A percentile compares a stretch with the other conserved stretches of the same genome.
Conservation (phyloP, 371 early-diverging fungal species). For the Apophysomyces elegans region DNA sequence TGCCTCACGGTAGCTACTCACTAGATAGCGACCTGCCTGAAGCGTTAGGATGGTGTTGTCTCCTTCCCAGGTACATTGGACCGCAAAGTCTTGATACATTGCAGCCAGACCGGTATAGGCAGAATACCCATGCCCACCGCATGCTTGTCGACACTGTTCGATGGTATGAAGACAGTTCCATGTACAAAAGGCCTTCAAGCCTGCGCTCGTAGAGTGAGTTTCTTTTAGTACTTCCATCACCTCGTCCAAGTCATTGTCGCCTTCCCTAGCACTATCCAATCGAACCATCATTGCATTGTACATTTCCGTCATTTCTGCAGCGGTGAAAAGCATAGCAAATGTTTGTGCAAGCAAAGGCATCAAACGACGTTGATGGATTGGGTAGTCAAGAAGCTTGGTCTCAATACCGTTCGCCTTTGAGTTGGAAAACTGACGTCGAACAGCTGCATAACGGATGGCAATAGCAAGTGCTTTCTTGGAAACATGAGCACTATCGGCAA, state of each 20-base stretch:
- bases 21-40: constrained; percentile 89
- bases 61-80: constrained; percentile 94
- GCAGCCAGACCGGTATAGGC: constrained; percentile 88
- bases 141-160: constrained; percentile 89
- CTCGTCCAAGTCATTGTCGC: constrained; percentile 67
- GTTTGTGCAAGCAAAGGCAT: constrained; percentile 91
- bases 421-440: constrained; percentile 86
- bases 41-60: constrained; percentile 91
- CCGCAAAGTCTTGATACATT: constrained; percentile 89
- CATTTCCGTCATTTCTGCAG: constrained; percentile 78
- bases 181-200: constrained; percentile 94
- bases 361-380: constrained; percentile 91
- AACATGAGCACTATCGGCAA: constrained; percentile 84
- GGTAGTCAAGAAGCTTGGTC: constrained; percentile 90
- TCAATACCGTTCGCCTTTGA: constrained; percentile 59
- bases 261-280: constrained; percentile 69
- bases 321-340: constrained; percentile 92
- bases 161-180: constrained; percentile 88
- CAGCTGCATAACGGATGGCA: constrained; percentile 89
- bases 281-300: constrained; percentile 78
- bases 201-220: constrained; percentile 91
- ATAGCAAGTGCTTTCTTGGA: constrained; percentile 92
- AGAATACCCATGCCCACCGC: constrained; percentile 94
- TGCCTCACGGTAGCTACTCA: constrained; percentile 80
- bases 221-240: constrained; percentile 84